A percentile compares a stretch with the other conserved stretches of the same genome.
phyloP scores from a whole-genome alignment of 495 filamentous ascomycete species.

The Aspergillus campestris region DNA sequence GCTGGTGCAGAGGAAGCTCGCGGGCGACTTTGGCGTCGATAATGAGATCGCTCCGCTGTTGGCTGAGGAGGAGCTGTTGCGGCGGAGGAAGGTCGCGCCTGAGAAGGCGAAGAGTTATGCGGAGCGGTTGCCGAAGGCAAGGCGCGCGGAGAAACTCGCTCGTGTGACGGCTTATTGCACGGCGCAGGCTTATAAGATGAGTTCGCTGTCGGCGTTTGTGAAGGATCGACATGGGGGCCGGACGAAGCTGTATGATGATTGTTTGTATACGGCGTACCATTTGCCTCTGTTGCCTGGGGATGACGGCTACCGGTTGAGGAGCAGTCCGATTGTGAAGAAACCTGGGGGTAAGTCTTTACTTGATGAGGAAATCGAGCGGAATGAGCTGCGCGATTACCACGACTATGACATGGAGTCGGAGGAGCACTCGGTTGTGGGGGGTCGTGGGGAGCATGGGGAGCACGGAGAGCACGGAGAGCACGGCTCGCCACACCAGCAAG shows the following conservation, averaged over 20 bases:
- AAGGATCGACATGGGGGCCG: conserved; percentile 82
- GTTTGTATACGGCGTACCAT: conserved; percentile 92
- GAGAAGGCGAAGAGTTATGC: conserved; percentile 86
- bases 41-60: conserved; percentile 63
- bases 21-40: conserved; percentile 43
- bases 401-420: conserved; percentile 69
- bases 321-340: conserved; percentile 83
- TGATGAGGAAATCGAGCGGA: conserved; percentile 94
- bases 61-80: conserved; percentile 68
- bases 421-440: conserved; percentile 27
- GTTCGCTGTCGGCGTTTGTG: conserved; percentile 76
- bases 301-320: conserved; percentile 79
- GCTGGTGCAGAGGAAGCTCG: conserved; percentile 30
- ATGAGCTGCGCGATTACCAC: conserved; percentile 79
- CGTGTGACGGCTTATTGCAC: conserved; percentile 95
- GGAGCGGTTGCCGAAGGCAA: conserved; percentile 83
- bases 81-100: conserved; percentile 47
- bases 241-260: conserved; percentile 99
- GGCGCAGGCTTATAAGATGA: conserved; percentile 85
- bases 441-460: conserved; percentile 16
- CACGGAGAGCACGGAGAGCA: neutral
- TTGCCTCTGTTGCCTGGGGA: conserved; percentile 75
- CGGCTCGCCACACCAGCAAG: conserved; percentile 1
- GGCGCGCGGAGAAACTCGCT: conserved; percentile 77
- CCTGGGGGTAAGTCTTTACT: conserved; percentile 87